These are phyloP conservation scores for Colletotrichum limetticola DNA, from an alignment of 2,329 filamentous ascomycete genomes.

Conservation along the genomic window DNA sequence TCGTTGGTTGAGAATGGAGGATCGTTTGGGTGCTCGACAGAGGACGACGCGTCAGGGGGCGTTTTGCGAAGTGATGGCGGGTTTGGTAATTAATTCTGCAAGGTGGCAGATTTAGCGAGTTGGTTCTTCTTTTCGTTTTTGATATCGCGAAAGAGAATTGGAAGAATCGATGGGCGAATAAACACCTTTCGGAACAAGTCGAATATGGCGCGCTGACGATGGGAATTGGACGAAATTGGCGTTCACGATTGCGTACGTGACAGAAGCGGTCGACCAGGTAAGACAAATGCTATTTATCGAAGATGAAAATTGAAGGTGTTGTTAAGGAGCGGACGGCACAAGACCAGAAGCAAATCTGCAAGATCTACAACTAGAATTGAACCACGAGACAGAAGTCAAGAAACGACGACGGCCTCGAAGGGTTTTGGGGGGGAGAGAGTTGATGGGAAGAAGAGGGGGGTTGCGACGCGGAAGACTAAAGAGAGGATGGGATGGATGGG, in stretches of 20 bases:
- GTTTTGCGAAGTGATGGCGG: constrained; percentile 12
- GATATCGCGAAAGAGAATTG: neutral
- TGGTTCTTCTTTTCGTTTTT: neutral
- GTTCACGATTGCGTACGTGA: constrained; percentile 32
- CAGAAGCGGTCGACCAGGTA: constrained; percentile 35
- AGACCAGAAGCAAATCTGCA: constrained; percentile 65
- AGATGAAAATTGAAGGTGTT: constrained; percentile 33
- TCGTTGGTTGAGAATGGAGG: neutral
- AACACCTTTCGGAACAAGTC: constrained; percentile 18
- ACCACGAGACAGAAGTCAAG: constrained; percentile 51
- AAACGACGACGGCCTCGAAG: constrained; percentile 39
- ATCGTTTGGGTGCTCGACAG: constrained; percentile 29
- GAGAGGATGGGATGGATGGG: constrained; percentile 35
- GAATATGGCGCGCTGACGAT: constrained; percentile 29
- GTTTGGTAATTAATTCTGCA: constrained; percentile 26
- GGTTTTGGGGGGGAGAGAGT: constrained; percentile 43
- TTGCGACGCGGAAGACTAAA: constrained; percentile 36
- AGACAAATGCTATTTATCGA: constrained; percentile 38
- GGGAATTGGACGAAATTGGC: constrained; percentile 34
- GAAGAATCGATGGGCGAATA: neutral
- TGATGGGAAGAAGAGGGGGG: constrained; percentile 41
- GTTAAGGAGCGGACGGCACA: constrained; percentile 43
- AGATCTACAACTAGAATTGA: constrained; percentile 67
- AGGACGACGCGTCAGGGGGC: constrained; percentile 13
- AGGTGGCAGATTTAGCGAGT: constrained; percentile 15